Percentiles rank a stretch among this genome's conserved stretches.
Evolutionary conservation across 163 green algal species (phyloP).

Genomic region (Scenedesmus sp.): DNA sequence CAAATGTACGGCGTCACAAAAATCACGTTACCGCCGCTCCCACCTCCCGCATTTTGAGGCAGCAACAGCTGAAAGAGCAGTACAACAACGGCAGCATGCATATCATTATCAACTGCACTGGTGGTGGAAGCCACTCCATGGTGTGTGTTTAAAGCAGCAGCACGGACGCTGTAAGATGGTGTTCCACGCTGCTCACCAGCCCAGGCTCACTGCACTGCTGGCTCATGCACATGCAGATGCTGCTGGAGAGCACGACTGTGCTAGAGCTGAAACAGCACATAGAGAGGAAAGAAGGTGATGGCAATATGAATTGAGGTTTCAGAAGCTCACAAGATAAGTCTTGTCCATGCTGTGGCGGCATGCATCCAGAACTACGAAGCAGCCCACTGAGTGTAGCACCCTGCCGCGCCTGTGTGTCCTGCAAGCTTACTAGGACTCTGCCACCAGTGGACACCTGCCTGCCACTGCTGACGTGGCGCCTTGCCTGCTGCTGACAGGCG

Average conservation of each 20-base stretch:
- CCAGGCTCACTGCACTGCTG: not conserved
- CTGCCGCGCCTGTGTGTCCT: not conserved
- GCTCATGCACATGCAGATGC: constrained; percentile 21
- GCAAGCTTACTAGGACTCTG: not conserved
- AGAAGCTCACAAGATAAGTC: not conserved
- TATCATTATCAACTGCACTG: constrained; percentile 43
- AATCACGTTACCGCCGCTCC: not conserved
- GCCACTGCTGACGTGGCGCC: not conserved
- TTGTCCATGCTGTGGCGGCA: not conserved
- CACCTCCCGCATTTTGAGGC: not conserved
- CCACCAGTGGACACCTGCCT: not conserved
- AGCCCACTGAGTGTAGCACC: not conserved
- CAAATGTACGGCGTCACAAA: too few relatives aligned
- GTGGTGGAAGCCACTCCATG: constrained; percentile 25
- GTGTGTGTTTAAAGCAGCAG: not conserved
- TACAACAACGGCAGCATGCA: constrained; percentile 32
- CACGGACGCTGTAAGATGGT: not conserved
- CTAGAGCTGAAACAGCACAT: constrained; percentile 31
- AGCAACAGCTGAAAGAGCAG: not conserved
- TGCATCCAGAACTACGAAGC: not conserved
- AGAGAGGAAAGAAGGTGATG: constrained; percentile 23
- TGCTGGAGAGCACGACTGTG: constrained; percentile 34
- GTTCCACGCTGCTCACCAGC: not conserved
- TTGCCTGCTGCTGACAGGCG: not conserved
- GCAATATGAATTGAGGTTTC: not conserved